Conservation (phyloP, 2,329 filamentous ascomycete genomes). For the Reticulascus tulasneorum region DNA sequence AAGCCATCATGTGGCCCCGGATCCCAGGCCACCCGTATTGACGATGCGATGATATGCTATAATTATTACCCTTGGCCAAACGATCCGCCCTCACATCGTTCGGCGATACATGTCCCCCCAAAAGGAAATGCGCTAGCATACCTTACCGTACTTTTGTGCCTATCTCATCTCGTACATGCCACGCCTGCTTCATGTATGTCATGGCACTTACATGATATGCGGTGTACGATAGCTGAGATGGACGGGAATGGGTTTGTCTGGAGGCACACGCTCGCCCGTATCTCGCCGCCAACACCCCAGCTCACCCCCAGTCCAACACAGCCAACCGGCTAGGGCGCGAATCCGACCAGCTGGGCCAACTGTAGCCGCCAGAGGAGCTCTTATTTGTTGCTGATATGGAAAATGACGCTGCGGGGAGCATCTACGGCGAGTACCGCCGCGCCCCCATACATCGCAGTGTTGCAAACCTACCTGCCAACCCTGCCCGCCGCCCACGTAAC, state of each 20-base stretch:
- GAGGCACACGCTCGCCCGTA: no score
- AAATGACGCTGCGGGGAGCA: no score
- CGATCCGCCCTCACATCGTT: not conserved
- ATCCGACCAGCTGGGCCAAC: conserved; percentile 1
- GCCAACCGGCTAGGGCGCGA: no score
- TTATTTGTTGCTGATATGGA: conserved; percentile 4
- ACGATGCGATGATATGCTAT: not conserved
- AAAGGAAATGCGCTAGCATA: not conserved
- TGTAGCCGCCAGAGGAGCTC: not conserved
- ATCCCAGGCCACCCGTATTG: conserved; percentile 1
- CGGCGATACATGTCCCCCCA: no score
- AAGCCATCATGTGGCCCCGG: conserved; percentile 7
- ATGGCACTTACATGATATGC: conserved; percentile 6
- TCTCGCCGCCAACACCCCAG: no score
- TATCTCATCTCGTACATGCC: conserved; percentile 1
- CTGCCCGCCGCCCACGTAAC: no score
- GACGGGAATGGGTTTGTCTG: not conserved
- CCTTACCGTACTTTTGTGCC: not conserved
- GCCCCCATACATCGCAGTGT: no score
- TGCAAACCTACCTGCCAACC: no score
- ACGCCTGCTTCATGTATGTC: conserved; percentile 11
- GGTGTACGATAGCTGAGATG: conserved; percentile 4
- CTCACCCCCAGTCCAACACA: no score
- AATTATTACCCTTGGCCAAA: conserved; percentile 1
- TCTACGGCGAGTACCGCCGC: no score